Evolutionary conservation across 1,284 basidiomycete genomes (phyloP), one percentile per base, ranked within the genome.

Genomic region (Athelia sp.): DNA sequence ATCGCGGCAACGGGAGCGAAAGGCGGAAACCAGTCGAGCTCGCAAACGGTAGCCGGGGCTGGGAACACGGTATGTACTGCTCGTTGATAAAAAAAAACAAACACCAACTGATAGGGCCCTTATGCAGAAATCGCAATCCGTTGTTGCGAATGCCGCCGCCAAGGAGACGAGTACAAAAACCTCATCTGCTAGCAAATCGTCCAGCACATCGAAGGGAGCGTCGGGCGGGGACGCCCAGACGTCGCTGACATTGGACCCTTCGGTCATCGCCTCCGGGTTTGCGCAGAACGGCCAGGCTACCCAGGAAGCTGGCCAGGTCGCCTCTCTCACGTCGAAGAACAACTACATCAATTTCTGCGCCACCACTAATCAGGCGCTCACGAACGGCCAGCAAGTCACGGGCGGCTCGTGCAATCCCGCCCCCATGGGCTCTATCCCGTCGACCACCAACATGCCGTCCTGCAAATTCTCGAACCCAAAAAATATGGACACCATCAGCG

Each of bases 371-470:
- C 48, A 66, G 14, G 65, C 68, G 1, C 58, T 76, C 17, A 78
- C 75, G 10, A 70, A 77, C 56, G 72, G 78, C 43, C 49, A 65
- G 50, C 76, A 80, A 55, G 57, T 74, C 52, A 63, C 56, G 36
- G 64, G 63, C 17, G 81, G 82, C 21, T 83, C 80, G 17, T 85
- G 82, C 65, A 84, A 84, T 66, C 70, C 75, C 17, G 71, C 74
- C 10, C 77, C 78, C 9, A 78, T 79, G 71, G 79, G 78, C 52
- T 50, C 66, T 23, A 75, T 82, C 54, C 70, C 78, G 15, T 60
- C 73, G 1, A 65, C 64, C 38, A 53, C 58, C 24, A 74, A 71
- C 52, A 79, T 79, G 72, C 80, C 80, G 2, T 73, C 75, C 6
- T 61, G 67, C 55, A 83, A 83, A 63, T 83, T 83, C 62, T 48